phyloP scores from a whole-genome alignment of 1,139 yeast species.

The Candida sp. region DNA sequence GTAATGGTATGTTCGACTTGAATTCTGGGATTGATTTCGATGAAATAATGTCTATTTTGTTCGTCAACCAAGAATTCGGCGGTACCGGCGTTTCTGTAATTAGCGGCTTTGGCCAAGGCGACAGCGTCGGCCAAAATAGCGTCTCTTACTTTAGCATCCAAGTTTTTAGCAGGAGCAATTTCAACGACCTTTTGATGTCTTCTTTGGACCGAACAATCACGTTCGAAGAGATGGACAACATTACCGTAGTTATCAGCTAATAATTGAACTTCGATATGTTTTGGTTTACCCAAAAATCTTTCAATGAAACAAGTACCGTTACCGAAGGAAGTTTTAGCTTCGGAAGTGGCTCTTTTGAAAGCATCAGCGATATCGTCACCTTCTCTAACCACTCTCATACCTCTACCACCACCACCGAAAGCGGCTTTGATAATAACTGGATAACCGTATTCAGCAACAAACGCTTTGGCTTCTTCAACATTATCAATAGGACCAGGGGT shows the following conservation, averaged over 20 bases:
- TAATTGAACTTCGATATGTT: constrained; percentile 96
- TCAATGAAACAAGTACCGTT: constrained; percentile 98
- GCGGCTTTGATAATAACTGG: constrained; percentile 99
- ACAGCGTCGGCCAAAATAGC: constrained; percentile 95
- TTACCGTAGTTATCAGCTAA: constrained; percentile 94
- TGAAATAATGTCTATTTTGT: constrained; percentile 94
- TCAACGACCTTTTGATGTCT: constrained; percentile 99
- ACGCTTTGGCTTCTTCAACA: constrained; percentile 72
- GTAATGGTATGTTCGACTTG: constrained; percentile 99
- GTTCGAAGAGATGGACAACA: constrained; percentile 92
- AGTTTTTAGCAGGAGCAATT: constrained; percentile 97
- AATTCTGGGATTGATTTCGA: constrained; percentile 98
- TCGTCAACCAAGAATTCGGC: constrained; percentile 96
- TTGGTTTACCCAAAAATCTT: constrained; percentile 91
- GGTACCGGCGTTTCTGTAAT: constrained; percentile 97
- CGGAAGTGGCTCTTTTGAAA: constrained; percentile 89
- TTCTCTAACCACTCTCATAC: constrained; percentile 98
- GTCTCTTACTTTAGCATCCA: constrained; percentile 79
- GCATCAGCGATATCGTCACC: constrained; percentile 95
- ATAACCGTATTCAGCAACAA: constrained; percentile 81
- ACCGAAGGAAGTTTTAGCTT: constrained; percentile 93
- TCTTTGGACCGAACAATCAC: constrained; percentile 99
- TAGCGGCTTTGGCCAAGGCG: constrained; percentile 80
- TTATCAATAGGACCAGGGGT: constrained; percentile 94
- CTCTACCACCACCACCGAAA: constrained; percentile 99